Evolutionary conservation across 352 stramenopile species (phyloP).

Genomic region (Phytopythium cucurbitacearum): DNA sequence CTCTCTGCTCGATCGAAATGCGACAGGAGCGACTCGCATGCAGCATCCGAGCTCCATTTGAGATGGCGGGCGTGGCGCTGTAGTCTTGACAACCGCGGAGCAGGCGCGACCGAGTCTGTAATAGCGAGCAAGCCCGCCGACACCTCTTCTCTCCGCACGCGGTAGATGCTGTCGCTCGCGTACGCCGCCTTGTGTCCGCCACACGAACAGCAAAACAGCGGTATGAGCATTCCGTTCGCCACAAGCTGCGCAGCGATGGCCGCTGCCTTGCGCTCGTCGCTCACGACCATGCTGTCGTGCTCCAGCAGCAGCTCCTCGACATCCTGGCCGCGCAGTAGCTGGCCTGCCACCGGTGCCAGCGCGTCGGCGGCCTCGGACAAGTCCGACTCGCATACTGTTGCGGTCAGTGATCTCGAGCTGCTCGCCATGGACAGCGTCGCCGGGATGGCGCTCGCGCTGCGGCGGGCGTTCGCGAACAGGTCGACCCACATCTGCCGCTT

Average conservation of each 20-base stretch:
- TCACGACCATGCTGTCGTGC: conserved; percentile 12
- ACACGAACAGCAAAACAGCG: conserved; percentile 27
- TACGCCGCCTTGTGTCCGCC: conserved; percentile 11
- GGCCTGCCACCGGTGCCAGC: conserved; percentile 18
- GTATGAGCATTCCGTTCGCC: conserved; percentile 19
- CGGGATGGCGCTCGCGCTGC: conserved; percentile 14
- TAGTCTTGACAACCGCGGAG: not conserved
- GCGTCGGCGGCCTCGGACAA: conserved; percentile 18
- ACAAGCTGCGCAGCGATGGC: conserved; percentile 16
- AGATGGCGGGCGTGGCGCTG: not conserved
- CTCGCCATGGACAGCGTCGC: conserved; percentile 10
- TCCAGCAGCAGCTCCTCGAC: conserved; percentile 21
- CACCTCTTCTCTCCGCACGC: conserved; percentile 12
- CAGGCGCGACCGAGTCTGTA: not conserved
- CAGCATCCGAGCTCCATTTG: not conserved
- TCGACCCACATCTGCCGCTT: conserved; percentile 60
- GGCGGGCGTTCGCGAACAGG: conserved; percentile 26
- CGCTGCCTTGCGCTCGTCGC: conserved; percentile 13
- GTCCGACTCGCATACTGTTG: too few relatives aligned
- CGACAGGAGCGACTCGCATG: conserved; percentile 1
- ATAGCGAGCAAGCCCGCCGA: conserved; percentile 8
- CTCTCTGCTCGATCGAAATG: conserved; percentile 5
- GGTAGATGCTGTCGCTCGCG: conserved; percentile 26
- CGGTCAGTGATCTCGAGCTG: too few relatives aligned
- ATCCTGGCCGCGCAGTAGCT: conserved; percentile 26